These are phyloP conservation scores for Cutaneotrichosporon cavernicola DNA, from an alignment of 1,284 basidiomycete genomes.

Conservation along the genomic window DNA sequence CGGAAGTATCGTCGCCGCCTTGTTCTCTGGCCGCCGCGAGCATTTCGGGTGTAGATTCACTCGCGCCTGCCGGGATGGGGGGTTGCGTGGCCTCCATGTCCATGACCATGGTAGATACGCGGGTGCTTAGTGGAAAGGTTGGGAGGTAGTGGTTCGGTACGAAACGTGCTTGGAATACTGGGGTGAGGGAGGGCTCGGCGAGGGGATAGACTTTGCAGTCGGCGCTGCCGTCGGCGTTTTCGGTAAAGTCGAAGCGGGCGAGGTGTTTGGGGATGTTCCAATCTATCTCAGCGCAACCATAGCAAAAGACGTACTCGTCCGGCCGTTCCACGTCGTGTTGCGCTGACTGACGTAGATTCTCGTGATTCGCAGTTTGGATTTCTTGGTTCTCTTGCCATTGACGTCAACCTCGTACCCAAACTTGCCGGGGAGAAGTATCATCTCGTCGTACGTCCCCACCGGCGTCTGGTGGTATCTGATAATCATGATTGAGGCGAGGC, in stretches of 20 bases:
- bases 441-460: slow-evolving; percentile 14
- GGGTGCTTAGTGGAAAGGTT: slow-evolving; percentile 12
- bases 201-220: slow-evolving; percentile 14
- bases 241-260: slow-evolving; percentile 13
- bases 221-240: slow-evolving; percentile 7
- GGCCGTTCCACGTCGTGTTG: slow-evolving; percentile 17
- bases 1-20: background rate
- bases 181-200: background rate
- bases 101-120: background rate
- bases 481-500: slow-evolving; percentile 14
- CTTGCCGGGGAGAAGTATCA: slow-evolving; percentile 15
- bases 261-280: slow-evolving; percentile 21
- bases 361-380: slow-evolving; percentile 8
- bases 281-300: background rate
- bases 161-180: slow-evolving; percentile 12
- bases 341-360: slow-evolving; percentile 19
- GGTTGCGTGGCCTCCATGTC: slow-evolving; percentile 14
- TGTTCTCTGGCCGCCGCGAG: background rate
- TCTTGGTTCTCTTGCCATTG: background rate
- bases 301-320: slow-evolving; percentile 7
- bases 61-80: slow-evolving; percentile 2
- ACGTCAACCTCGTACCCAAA: slow-evolving; percentile 3
- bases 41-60: background rate
- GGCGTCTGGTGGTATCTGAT: slow-evolving; percentile 14
- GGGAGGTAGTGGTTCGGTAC: slow-evolving; percentile 10